Percentiles rank a stretch among this genome's conserved stretches.
These are phyloP conservation scores for Naegleria lovaniensis DNA, from an alignment of 208 protist species.

Conservation along the genomic window DNA sequence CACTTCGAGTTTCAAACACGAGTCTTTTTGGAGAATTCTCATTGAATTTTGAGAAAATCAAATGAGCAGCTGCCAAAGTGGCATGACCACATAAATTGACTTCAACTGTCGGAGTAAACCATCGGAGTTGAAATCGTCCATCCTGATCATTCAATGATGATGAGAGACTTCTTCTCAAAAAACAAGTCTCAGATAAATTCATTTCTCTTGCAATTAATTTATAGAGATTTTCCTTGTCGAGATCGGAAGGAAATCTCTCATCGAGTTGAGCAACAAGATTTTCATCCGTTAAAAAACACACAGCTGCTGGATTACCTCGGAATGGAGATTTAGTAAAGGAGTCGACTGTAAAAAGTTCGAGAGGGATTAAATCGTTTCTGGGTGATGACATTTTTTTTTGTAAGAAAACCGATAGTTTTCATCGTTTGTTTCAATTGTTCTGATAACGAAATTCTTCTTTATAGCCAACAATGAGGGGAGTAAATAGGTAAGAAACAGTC, in stretches of 20 bases:
- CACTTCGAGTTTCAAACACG: neutral
- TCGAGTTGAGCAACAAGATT: neutral
- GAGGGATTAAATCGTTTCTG: neutral
- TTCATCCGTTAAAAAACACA: conserved; percentile 26
- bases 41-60: conserved; percentile 19
- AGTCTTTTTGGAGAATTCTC: neutral
- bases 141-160: no score
- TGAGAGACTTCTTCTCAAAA: conserved; percentile 21
- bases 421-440: no score
- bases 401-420: no score
- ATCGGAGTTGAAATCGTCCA: conserved; percentile 21
- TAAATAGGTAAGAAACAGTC: no score
- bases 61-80: conserved; percentile 26
- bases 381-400: no score
- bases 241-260: neutral
- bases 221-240: neutral
- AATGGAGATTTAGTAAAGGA: conserved; percentile 1
- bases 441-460: no score
- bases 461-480: no score
- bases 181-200: conserved; percentile 32
- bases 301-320: conserved; percentile 33
- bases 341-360: neutral
- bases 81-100: conserved; percentile 28
- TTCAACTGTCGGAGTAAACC: conserved; percentile 36
- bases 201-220: conserved; percentile 35